Conservation (phyloP, 2,329 filamentous ascomycete genomes). For the Colletotrichum karsti region DNA sequence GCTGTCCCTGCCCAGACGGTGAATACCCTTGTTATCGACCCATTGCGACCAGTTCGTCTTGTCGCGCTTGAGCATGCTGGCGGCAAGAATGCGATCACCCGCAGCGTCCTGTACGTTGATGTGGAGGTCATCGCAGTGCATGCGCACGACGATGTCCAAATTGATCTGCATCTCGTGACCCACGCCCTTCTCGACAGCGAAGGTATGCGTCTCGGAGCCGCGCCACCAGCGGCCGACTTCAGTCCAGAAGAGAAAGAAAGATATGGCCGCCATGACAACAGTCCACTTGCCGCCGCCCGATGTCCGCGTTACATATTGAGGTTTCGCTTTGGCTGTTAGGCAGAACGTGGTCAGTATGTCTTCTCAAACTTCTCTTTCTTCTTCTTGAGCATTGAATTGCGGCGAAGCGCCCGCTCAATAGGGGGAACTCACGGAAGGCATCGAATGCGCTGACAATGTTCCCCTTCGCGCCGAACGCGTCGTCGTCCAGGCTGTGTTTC, state of each 20-base stretch:
- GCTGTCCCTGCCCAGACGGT: conserved; percentile 64
- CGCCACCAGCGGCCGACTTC: conserved; percentile 86
- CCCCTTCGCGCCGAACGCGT: conserved; percentile 79
- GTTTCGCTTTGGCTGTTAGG: conserved; percentile 88
- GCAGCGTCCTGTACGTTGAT: conserved; percentile 97
- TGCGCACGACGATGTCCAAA: conserved; percentile 89
- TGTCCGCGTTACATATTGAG: conserved; percentile 87
- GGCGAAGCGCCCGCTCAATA: not conserved
- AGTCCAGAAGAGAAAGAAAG: conserved; percentile 76
- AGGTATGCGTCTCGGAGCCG: conserved; percentile 86
- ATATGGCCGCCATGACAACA: conserved; percentile 79
- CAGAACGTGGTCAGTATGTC: conserved; percentile 31
- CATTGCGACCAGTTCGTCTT: conserved; percentile 84
- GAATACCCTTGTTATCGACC: conserved; percentile 75
- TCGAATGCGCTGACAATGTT: conserved; percentile 88
- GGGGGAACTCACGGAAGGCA: conserved; percentile 82
- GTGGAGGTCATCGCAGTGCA: conserved; percentile 89
- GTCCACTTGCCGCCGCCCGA: conserved; percentile 94
- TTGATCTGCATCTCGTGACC: conserved; percentile 92
- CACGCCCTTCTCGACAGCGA: conserved; percentile 92
- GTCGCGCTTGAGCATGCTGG: conserved; percentile 76
- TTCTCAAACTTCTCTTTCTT: not conserved
- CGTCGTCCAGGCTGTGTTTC: conserved; percentile 74
- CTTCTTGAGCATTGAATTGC: not conserved
- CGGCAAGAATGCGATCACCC: conserved; percentile 90